These are phyloP conservation scores for Ligustrum vulgare DNA, from an alignment of 257 asterid species.

Conservation along the genomic window DNA sequence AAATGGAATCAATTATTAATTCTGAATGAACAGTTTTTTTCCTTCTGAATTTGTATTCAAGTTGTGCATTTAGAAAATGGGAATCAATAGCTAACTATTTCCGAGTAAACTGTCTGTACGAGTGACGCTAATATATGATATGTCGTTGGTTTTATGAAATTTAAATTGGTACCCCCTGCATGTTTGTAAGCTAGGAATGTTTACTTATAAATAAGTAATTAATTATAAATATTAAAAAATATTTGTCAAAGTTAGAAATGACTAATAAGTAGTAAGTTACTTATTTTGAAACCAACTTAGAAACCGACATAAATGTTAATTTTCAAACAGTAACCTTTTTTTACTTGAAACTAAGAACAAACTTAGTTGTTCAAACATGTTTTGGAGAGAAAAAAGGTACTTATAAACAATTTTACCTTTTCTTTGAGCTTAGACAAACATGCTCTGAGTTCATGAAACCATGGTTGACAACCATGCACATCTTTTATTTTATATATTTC, in stretches of 20 bases:
- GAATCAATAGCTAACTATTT: too few relatives aligned
- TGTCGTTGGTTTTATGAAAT: background rate
- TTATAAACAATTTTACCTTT: background rate
- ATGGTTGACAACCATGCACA: background rate
- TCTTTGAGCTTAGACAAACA: background rate
- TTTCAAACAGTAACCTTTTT: too few relatives aligned
- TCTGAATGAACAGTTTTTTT: too few relatives aligned
- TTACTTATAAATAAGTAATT: background rate
- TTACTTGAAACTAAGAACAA: too few relatives aligned
- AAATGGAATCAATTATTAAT: too few relatives aligned
- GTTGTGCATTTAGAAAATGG: too few relatives aligned
- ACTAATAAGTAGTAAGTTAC: background rate
- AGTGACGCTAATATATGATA: background rate
- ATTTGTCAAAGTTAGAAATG: background rate
- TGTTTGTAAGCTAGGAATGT: background rate
- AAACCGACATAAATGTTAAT: too few relatives aligned
- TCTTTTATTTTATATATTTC: background rate
- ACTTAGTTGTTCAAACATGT: too few relatives aligned
- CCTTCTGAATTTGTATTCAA: too few relatives aligned
- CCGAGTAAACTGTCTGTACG: background rate
- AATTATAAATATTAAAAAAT: too few relatives aligned
- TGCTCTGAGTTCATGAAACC: background rate
- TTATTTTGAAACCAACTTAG: background rate
- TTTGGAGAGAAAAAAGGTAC: too few relatives aligned
- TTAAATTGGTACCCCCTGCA: background rate